phyloP scores from a whole-genome alignment of 176 grass and related monocot genomes.

The Musa schizocarpa region DNA sequence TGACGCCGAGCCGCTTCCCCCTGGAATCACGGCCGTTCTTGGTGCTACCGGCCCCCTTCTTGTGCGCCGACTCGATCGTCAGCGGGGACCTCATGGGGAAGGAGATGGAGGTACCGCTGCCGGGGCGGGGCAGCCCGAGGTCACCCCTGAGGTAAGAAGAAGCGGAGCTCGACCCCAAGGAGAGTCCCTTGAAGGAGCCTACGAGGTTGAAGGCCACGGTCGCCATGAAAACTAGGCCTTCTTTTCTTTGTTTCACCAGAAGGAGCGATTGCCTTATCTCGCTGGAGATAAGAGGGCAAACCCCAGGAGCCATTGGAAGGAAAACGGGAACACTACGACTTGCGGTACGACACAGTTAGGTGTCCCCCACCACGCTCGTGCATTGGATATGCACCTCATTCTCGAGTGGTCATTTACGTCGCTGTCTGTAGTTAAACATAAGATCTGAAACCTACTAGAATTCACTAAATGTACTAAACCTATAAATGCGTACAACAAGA shows the following conservation, averaged over 20 bases:
- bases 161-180: slow-evolving; percentile 26
- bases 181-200: slow-evolving; percentile 59
- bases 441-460: too few species aligned
- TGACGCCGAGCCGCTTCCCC: slow-evolving; percentile 79
- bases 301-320: too few species aligned
- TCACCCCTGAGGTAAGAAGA: slow-evolving; percentile 31
- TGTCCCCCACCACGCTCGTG: too few species aligned
- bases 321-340: too few species aligned
- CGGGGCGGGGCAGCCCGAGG: neutral
- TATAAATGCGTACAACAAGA: too few species aligned
- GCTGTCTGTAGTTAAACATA: too few species aligned
- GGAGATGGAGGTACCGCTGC: slow-evolving; percentile 13
- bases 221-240: slow-evolving; percentile 29
- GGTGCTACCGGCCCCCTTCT: slow-evolving; percentile 95
- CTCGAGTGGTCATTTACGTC: too few species aligned
- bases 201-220: slow-evolving; percentile 48
- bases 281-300: neutral
- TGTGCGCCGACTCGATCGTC: slow-evolving; percentile 93
- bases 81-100: slow-evolving; percentile 33
- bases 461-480: too few species aligned
- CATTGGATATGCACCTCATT: too few species aligned
- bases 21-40: slow-evolving; percentile 90
- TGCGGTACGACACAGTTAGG: too few species aligned
- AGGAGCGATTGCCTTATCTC: too few species aligned
- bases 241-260: too few species aligned